phyloP scores from a whole-genome alignment of 176 grass and related monocot genomes.

The Carex parvula region DNA sequence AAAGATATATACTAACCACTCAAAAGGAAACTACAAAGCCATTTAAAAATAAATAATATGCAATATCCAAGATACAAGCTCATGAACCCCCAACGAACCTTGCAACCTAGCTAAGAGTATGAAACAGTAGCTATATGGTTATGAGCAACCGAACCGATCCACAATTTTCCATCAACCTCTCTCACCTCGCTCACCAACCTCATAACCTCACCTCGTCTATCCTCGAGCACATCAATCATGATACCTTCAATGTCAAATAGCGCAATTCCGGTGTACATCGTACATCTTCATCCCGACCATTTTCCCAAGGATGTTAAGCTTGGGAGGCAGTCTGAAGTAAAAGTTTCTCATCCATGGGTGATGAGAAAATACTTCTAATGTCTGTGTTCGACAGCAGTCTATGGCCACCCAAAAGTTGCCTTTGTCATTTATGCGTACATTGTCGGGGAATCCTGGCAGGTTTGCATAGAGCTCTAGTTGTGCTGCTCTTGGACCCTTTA shows the following conservation, averaged over 20 bases:
- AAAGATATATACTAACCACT: not conserved
- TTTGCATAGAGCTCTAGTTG: slow-evolving; percentile 66
- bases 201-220: slow-evolving; percentile 70
- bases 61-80: slow-evolving; percentile 12
- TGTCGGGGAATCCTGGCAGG: slow-evolving; percentile 87
- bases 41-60: slow-evolving; percentile 13
- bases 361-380: slow-evolving; percentile 58
- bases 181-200: slow-evolving; percentile 81
- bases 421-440: slow-evolving; percentile 52
- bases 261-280: slow-evolving; percentile 62
- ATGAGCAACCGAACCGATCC: slow-evolving; percentile 89
- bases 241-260: slow-evolving; percentile 61
- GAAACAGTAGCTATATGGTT: slow-evolving; percentile 80
- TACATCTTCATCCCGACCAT: slow-evolving; percentile 58
- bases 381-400: slow-evolving; percentile 69
- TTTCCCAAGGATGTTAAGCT: slow-evolving; percentile 50
- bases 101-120: slow-evolving; percentile 33
- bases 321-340: slow-evolving; percentile 70
- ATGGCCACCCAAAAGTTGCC: slow-evolving; percentile 87
- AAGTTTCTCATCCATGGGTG: slow-evolving; percentile 67
- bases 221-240: slow-evolving; percentile 67
- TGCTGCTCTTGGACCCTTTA: slow-evolving; percentile 41
- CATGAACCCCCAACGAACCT: not conserved
- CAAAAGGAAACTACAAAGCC: not conserved
- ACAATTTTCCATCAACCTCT: slow-evolving; percentile 65